A percentile compares a stretch with the other conserved stretches of the same genome.
Conservation (phyloP, 2,329 filamentous ascomycete species). For the Colletotrichum sp. region DNA sequence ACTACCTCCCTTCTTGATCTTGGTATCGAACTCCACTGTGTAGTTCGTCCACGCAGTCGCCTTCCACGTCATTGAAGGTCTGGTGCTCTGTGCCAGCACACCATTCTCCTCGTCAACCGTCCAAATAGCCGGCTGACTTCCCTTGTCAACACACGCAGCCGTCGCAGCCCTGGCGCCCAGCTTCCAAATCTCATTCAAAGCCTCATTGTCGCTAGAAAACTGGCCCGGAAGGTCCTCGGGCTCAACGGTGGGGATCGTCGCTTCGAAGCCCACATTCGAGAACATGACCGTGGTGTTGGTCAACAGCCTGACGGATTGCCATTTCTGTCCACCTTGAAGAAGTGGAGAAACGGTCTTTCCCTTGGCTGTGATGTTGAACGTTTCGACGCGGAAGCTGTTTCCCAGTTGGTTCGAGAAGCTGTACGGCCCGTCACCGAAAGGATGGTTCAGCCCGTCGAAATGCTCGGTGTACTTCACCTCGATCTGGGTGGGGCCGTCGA, state of each 20-base stretch:
- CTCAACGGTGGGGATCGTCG: slow-evolving; percentile 28
- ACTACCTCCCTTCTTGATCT: slow-evolving; percentile 39
- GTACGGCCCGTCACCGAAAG: slow-evolving; percentile 36
- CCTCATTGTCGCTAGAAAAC: slow-evolving; percentile 31
- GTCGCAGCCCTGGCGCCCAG: slow-evolving; percentile 38
- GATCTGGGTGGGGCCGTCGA: slow-evolving; percentile 32
- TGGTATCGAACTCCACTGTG: slow-evolving; percentile 39
- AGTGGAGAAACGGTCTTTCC: slow-evolving; percentile 36
- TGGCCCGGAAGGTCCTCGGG: slow-evolving; percentile 30
- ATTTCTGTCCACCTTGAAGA: slow-evolving; percentile 44
- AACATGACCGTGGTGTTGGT: slow-evolving; percentile 36
- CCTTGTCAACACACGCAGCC: slow-evolving; percentile 39
- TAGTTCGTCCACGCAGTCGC: slow-evolving; percentile 34
- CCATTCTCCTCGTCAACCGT: slow-evolving; percentile 34
- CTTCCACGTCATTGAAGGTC: slow-evolving; percentile 30
- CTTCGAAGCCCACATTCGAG: slow-evolving; percentile 32
- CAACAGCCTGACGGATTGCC: slow-evolving; percentile 41
- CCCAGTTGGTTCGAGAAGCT: slow-evolving; percentile 26
- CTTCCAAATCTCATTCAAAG: slow-evolving; percentile 38
- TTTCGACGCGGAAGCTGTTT: slow-evolving; percentile 41
- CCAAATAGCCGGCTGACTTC: slow-evolving; percentile 39
- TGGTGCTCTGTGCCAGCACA: slow-evolving; percentile 36
- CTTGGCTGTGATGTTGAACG: slow-evolving; percentile 35
- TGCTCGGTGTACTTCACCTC: slow-evolving; percentile 40
- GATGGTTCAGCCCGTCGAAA: slow-evolving; percentile 29